These are phyloP conservation scores for Berkeleyomyces rouxiae DNA, from an alignment of 2,329 filamentous ascomycete genomes.

Conservation along the genomic window DNA sequence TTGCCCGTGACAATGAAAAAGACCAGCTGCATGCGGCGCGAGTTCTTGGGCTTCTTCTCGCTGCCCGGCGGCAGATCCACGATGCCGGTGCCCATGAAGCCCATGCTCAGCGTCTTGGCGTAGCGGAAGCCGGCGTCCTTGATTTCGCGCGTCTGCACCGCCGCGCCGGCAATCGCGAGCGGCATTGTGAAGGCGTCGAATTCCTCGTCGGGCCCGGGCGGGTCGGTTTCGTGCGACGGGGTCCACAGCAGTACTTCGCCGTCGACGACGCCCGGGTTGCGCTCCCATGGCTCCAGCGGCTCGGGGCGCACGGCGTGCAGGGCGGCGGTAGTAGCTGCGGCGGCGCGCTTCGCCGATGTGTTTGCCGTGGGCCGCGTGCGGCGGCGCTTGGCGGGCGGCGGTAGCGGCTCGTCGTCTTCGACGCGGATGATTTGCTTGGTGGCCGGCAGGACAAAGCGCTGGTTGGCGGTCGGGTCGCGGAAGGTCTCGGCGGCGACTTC, in stretches of 20 bases:
- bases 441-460: slow-evolving; percentile 39
- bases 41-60: slow-evolving; percentile 81
- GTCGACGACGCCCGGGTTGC: slow-evolving; percentile 43
- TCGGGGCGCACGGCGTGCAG: slow-evolving; percentile 32
- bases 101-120: slow-evolving; percentile 67
- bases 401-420: slow-evolving; percentile 35
- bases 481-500: slow-evolving; percentile 48
- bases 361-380: slow-evolving; percentile 8
- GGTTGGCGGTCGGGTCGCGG: slow-evolving; percentile 18
- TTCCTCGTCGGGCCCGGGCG: slow-evolving; percentile 37
- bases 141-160: slow-evolving; percentile 41
- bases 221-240: slow-evolving; percentile 35
- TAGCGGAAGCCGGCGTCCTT: slow-evolving; percentile 63
- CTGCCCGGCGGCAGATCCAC: slow-evolving; percentile 74
- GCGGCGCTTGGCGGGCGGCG: slow-evolving; percentile 19
- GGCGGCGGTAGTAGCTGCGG: neutral
- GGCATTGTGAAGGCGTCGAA: slow-evolving; percentile 37
- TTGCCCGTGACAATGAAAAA: slow-evolving; percentile 81
- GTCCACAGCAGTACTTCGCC: slow-evolving; percentile 51
- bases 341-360: slow-evolving; percentile 1
- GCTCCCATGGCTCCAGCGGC: slow-evolving; percentile 54
- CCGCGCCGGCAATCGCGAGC: slow-evolving; percentile 37
- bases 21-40: slow-evolving; percentile 88
- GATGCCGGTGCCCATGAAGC: slow-evolving; percentile 79
- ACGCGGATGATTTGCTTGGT: slow-evolving; percentile 66